Base-by-base conservation (phyloP, 495 filamentous ascomycete genomes). In the Lasiosphaeria miniovina region DNA sequence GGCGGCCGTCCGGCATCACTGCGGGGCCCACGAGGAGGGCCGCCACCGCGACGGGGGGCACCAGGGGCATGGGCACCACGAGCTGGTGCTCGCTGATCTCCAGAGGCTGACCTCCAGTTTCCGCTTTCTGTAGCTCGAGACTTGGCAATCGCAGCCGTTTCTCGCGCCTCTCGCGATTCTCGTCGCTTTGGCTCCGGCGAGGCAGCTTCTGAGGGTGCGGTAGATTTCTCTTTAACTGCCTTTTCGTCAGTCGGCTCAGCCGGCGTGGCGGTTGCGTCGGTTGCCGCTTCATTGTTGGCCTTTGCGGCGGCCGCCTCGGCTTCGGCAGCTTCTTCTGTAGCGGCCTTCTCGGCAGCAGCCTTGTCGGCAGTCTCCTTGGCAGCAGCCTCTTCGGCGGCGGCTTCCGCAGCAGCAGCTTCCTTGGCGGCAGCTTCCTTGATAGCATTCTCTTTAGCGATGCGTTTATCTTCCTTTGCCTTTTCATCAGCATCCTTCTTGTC, bases 401-500 rank as follows among this genome's bases (percentile, higher is more conserved):
- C 52, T 15, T 62, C 65, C 11, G 56, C 54, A 6, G 60, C 66
- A n/a, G 56, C 43, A 52, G 68, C 69, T 11, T 54, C 67, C 60
- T 70, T 66, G 31, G 84, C 79, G 51, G 84, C 83, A 32, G 79
- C 74, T 36, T 84, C 80, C 45, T 86, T 87, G 3, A 83, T 81
- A 36, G 77, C 77, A 46, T 77, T 77, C 57, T 94, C 90, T 54
- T 87, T 87, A 3, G 85, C 84, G 2, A 78, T 66, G 46, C 77
- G 79, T 70, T 84, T 86, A 56, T 94, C 91, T 59, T 88, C 84
- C 70, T 87, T 88, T 24, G 84, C 86, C 75, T 93, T 95, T 49
- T 96, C 91, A 4, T 96, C 93, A 0, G 85, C 85, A 55, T 96
- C 93, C 72, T 88, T 90, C 82, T 91, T 96, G 65, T 90, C 87